These are phyloP conservation scores for Hericium coralloides DNA, from an alignment of 768 basidiomycete genomes.

Conservation along the genomic window DNA sequence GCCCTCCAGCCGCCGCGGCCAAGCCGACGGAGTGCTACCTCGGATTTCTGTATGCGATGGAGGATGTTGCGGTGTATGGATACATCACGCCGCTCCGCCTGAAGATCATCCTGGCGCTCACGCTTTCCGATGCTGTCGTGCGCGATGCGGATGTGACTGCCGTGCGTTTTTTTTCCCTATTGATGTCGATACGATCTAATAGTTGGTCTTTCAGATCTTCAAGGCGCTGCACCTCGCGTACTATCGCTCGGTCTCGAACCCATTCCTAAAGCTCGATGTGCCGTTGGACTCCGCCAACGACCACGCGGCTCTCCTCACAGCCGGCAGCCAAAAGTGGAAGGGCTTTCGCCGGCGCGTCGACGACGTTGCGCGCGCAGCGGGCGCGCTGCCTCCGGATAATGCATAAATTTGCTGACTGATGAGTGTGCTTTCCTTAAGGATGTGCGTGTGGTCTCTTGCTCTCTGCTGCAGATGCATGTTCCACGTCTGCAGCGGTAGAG, in stretches of 20 bases:
- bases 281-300: constrained; percentile 39
- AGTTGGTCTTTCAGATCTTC: constrained; percentile 52
- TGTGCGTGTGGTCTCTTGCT: constrained; percentile 4
- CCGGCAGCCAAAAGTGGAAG: constrained; percentile 61
- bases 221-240: constrained; percentile 86
- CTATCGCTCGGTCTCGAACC: constrained; percentile 75
- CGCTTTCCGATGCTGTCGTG: constrained; percentile 73
- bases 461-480: background rate
- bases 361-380: constrained; percentile 57
- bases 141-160: constrained; percentile 71
- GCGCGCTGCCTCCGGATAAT: constrained; percentile 23
- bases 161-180: constrained; percentile 32
- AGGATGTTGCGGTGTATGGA: constrained; percentile 88
- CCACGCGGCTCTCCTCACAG: constrained; percentile 44
- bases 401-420: background rate
- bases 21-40: constrained; percentile 76
- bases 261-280: constrained; percentile 65
- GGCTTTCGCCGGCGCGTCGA: constrained; percentile 64
- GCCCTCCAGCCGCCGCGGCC: constrained; percentile 25
- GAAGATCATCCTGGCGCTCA: constrained; percentile 77
- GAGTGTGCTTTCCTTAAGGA: background rate
- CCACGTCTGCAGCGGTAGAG: constrained; percentile 3
- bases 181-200: background rate
- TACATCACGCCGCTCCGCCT: constrained; percentile 84
- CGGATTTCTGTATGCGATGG: constrained; percentile 82